Percentiles rank a stretch among this genome's conserved stretches.
Evolutionary conservation across 75 land plant species (phyloP).

Genomic region (Pseudotsuga menziesii): DNA sequence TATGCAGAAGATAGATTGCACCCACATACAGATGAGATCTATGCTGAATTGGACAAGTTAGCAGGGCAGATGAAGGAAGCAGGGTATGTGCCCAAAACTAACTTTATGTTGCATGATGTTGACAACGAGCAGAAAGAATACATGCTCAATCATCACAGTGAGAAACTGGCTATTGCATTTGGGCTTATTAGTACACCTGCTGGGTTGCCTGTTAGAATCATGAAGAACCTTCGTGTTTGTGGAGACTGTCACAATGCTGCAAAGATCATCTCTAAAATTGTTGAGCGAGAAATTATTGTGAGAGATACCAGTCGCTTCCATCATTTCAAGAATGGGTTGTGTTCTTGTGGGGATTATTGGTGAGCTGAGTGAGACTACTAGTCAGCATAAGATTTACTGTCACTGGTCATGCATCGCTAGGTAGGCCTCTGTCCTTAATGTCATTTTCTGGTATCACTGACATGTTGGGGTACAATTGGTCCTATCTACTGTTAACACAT

Average conservation of each 20-base stretch:
- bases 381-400: too few species aligned
- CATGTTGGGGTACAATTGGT: too few species aligned
- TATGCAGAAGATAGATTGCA: not conserved
- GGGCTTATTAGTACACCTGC: constrained; percentile 33
- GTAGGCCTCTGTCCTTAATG: too few species aligned
- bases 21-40: not conserved
- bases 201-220: constrained; percentile 24
- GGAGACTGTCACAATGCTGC: constrained; percentile 58
- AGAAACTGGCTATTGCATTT: constrained; percentile 64
- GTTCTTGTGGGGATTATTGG: too few species aligned
- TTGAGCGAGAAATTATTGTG: constrained; percentile 41
- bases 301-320: constrained; percentile 69
- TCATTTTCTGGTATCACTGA: too few species aligned
- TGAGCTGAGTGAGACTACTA: too few species aligned
- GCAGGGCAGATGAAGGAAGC: not conserved
- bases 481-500: too few species aligned
- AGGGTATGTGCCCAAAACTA: constrained; percentile 6
- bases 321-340: constrained; percentile 13
- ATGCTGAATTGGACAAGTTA: not conserved
- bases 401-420: too few species aligned
- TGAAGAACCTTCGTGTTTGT: constrained; percentile 57
- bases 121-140: constrained; percentile 50
- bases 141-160: constrained; percentile 48
- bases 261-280: constrained; percentile 45
- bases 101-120: constrained; percentile 35